Evolutionary conservation across 2,329 filamentous ascomycete genomes (phyloP).

Genomic region (Trichoderma sp.): DNA sequence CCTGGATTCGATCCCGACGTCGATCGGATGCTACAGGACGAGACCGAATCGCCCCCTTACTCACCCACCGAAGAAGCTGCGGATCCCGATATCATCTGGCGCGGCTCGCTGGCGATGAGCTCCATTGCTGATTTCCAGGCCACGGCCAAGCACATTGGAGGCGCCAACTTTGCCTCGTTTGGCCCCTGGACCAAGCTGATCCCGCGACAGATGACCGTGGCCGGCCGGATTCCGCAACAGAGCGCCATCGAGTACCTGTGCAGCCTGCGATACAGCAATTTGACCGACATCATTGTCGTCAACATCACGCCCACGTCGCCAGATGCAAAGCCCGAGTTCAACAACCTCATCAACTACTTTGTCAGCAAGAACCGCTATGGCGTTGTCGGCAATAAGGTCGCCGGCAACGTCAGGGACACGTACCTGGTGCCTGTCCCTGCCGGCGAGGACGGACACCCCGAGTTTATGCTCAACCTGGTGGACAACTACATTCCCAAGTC

Average conservation of each 20-base stretch:
- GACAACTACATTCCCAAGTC: slow-evolving; percentile 74
- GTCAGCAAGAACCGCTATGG: slow-evolving; percentile 77
- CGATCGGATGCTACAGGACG: slow-evolving; percentile 80
- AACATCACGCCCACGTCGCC: slow-evolving; percentile 64
- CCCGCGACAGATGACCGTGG: slow-evolving; percentile 65
- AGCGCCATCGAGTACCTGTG: slow-evolving; percentile 90
- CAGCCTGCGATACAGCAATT: slow-evolving; percentile 74
- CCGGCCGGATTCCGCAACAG: slow-evolving; percentile 75
- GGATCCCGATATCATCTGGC: slow-evolving; percentile 74
- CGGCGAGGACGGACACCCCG: slow-evolving; percentile 68
- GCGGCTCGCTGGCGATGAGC: slow-evolving; percentile 72
- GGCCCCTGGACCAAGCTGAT: slow-evolving; percentile 73
- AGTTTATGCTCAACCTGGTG: slow-evolving; percentile 85
- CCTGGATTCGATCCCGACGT: slow-evolving; percentile 81
- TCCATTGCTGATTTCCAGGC: slow-evolving; percentile 72
- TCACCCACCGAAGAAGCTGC: slow-evolving; percentile 69
- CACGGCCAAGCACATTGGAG: slow-evolving; percentile 78
- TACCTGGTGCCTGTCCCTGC: slow-evolving; percentile 84
- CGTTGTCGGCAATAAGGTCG: slow-evolving; percentile 73
- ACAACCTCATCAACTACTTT: slow-evolving; percentile 85
- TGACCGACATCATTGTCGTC: slow-evolving; percentile 81
- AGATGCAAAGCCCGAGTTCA: slow-evolving; percentile 60
- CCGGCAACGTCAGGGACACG: slow-evolving; percentile 78
- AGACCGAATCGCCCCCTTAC: slow-evolving; percentile 76
- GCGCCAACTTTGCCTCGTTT: slow-evolving; percentile 67